These are phyloP conservation scores for Metschnikowia proteae DNA, from an alignment of 805 yeast species.

Conservation along the genomic window DNA sequence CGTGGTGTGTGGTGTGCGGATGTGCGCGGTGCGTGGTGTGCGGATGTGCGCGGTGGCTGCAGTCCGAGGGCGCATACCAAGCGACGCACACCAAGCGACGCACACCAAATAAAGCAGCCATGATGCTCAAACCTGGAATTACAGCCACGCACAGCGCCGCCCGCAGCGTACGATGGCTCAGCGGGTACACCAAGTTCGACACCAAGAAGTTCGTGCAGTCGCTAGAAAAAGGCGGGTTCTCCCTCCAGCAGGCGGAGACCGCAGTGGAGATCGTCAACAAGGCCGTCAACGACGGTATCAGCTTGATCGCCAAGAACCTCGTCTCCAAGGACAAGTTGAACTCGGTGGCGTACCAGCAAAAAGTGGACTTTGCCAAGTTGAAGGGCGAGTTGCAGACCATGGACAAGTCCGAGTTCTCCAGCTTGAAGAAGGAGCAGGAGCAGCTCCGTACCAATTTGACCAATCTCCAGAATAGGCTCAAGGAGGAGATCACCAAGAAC, in stretches of 20 bases:
- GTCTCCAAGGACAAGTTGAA: constrained; percentile 84
- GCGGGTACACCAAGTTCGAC: constrained; percentile 54
- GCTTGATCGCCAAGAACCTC: constrained; percentile 66
- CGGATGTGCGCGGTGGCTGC: too few relatives aligned
- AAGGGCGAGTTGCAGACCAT: constrained; percentile 87
- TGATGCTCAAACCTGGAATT: not conserved
- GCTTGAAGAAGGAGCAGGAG: constrained; percentile 83
- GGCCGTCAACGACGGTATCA: constrained; percentile 78
- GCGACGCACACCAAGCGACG: too few relatives aligned
- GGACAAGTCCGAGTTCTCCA: constrained; percentile 81
- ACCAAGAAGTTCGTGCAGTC: constrained; percentile 70
- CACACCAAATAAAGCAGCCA: too few relatives aligned
- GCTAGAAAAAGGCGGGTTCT: constrained; percentile 65
- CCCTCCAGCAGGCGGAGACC: constrained; percentile 70
- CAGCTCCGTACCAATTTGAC: constrained; percentile 79
- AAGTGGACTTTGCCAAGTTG: constrained; percentile 92
- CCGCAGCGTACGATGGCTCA: constrained; percentile 11
- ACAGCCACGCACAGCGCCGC: not conserved
- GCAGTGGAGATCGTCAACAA: constrained; percentile 69
- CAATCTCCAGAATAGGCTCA: constrained; percentile 74
- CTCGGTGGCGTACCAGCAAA: constrained; percentile 87
- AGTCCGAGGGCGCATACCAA: too few relatives aligned
- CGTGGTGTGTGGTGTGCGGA: too few relatives aligned
- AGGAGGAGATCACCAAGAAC: constrained; percentile 87
- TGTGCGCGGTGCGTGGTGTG: too few relatives aligned